These are phyloP conservation scores for Fusarium albosuccineum DNA, from an alignment of 2,329 filamentous ascomycete genomes.

Conservation along the genomic window DNA sequence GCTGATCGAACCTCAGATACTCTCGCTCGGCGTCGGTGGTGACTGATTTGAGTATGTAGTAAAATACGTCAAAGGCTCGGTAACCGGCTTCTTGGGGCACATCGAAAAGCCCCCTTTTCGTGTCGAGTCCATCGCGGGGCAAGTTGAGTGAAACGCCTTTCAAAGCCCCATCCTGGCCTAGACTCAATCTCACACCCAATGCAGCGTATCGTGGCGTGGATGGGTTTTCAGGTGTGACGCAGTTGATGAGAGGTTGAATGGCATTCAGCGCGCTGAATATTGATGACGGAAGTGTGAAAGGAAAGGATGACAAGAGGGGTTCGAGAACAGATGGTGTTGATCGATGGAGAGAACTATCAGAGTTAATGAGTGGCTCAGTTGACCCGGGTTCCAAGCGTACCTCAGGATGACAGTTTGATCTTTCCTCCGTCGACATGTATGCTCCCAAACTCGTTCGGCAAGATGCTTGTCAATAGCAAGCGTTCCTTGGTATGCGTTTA, in stretches of 20 bases:
- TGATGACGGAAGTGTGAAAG: constrained; percentile 80
- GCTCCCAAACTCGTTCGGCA: constrained; percentile 91
- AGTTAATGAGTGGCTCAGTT: constrained; percentile 24
- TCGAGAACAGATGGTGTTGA: constrained; percentile 87
- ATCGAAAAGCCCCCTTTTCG: constrained; percentile 80
- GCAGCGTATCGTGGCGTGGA: constrained; percentile 84
- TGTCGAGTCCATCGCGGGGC: constrained; percentile 92
- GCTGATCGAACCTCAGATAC: constrained; percentile 83
- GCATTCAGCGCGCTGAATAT: constrained; percentile 85
- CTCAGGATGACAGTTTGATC: constrained; percentile 93
- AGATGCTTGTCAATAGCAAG: constrained; percentile 83
- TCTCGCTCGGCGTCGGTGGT: constrained; percentile 91
- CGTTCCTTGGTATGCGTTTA: constrained; percentile 80
- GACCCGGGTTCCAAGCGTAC: constrained; percentile 62
- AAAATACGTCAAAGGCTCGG: constrained; percentile 97
- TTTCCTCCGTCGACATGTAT: constrained; percentile 92
- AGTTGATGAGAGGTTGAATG: constrained; percentile 86
- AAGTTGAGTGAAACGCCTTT: constrained; percentile 81
- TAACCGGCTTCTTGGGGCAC: constrained; percentile 85
- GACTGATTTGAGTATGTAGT: constrained; percentile 91
- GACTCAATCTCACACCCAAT: constrained; percentile 82
- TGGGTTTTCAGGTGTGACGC: constrained; percentile 91
- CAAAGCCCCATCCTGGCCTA: constrained; percentile 80
- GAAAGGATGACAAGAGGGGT: constrained; percentile 85
- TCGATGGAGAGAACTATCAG: constrained; percentile 82